Percentiles rank a stretch among this genome's conserved stretches.
These are phyloP conservation scores for Wallemia ichthyophaga DNA, from an alignment of 1,284 basidiomycete genomes.

Conservation along the genomic window DNA sequence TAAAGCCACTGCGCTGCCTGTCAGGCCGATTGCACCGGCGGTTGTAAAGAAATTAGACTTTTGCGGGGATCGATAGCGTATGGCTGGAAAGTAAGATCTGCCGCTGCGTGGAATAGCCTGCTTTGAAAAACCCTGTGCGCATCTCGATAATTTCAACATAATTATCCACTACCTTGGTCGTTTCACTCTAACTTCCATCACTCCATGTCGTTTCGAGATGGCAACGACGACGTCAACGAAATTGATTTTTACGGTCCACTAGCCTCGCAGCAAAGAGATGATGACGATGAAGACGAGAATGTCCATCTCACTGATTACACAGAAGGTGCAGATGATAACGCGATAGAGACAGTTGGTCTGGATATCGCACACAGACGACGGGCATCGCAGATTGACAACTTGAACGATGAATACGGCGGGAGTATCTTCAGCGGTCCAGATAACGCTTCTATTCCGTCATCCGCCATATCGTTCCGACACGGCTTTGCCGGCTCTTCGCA, in stretches of 20 bases:
- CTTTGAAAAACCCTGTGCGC: not conserved
- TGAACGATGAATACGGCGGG: not conserved
- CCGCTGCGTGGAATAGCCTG: not conserved
- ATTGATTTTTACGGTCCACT: not conserved
- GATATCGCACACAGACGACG: not conserved
- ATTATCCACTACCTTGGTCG: not conserved
- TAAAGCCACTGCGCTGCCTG: not conserved
- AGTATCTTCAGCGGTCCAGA: slow-evolving; percentile 6
- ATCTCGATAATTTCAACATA: not conserved
- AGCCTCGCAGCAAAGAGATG: not conserved
- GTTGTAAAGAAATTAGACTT: not conserved
- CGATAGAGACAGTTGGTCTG: not conserved
- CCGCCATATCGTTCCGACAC: slow-evolving; percentile 5
- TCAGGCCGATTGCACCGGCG: not conserved
- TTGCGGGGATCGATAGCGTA: not conserved
- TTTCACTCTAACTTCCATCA: not conserved
- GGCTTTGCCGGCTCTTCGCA: not conserved
- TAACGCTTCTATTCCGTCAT: slow-evolving; percentile 4
- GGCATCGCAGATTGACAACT: not conserved
- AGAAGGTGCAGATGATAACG: not conserved
- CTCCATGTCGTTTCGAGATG: not conserved
- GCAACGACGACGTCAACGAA: not conserved
- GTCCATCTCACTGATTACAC: not conserved
- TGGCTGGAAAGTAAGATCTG: not conserved
- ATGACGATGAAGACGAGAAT: not conserved